Conservation (phyloP, 1,284 basidiomycete genomes). For the Thecaphora frezii region DNA sequence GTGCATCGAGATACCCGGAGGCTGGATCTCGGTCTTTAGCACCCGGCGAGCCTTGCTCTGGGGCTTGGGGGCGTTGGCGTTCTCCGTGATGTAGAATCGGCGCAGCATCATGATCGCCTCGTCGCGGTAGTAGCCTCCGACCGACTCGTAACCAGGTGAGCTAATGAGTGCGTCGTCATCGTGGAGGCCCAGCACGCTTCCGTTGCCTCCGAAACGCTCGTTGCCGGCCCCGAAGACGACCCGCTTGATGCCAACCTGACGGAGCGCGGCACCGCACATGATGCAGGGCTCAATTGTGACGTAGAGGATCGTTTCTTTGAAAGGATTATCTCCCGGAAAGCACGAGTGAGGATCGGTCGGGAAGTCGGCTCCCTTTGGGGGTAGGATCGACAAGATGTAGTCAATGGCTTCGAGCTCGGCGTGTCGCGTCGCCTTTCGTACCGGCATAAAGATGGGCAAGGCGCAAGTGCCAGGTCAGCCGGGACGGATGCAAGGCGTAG, state of each 20-base stretch:
- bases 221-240: conserved; percentile 95
- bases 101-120: conserved; percentile 94
- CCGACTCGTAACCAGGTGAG: conserved; percentile 73
- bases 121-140: conserved; percentile 81
- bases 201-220: conserved; percentile 95
- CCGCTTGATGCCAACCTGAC: conserved; percentile 86
- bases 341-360: conserved; percentile 42
- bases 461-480: conserved; percentile 1
- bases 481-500: too few relatives aligned
- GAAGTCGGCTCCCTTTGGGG: conserved; percentile 60
- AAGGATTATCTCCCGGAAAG: conserved; percentile 60
- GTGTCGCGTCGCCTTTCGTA: conserved; percentile 91
- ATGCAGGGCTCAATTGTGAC: conserved; percentile 99
- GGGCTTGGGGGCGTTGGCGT: conserved; percentile 67
- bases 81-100: conserved; percentile 93
- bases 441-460: neutral
- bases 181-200: conserved; percentile 87
- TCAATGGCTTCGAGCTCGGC: conserved; percentile 98
- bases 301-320: conserved; percentile 82
- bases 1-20: conserved; percentile 57
- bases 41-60: conserved; percentile 51
- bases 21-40: conserved; percentile 55
- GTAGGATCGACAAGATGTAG: conserved; percentile 67
- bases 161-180: conserved; percentile 30
- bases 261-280: conserved; percentile 94